Evolutionary conservation across 768 basidiomycete species (phyloP).

Genomic region (Dentipellis fragilis): DNA sequence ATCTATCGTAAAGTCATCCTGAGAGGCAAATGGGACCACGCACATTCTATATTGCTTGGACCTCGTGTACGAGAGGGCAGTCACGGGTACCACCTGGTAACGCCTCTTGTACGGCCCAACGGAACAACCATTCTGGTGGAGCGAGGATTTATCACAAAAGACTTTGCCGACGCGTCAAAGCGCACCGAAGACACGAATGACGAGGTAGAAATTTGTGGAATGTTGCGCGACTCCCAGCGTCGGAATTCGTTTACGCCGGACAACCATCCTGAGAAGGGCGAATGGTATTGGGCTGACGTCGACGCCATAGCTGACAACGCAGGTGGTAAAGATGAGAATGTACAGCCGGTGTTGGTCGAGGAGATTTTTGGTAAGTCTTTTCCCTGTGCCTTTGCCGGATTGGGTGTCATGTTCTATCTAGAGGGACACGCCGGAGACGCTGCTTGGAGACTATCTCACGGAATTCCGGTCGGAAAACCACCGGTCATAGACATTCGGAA

Average conservation of each 20-base stretch:
- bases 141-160: conserved; percentile 75
- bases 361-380: conserved; percentile 72
- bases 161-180: conserved; percentile 31
- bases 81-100: conserved; percentile 81
- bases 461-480: conserved; percentile 77
- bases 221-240: conserved; percentile 71
- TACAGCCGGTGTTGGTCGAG: conserved; percentile 87
- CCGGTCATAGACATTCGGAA: conserved; percentile 85
- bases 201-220: conserved; percentile 71
- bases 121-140: conserved; percentile 86
- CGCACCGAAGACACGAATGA: conserved; percentile 22
- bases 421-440: conserved; percentile 82
- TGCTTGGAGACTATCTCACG: conserved; percentile 44
- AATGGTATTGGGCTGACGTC: conserved; percentile 92
- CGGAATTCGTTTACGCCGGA: conserved; percentile 82
- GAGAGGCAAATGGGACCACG: conserved; percentile 70
- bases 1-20: conserved; percentile 77
- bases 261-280: conserved; percentile 66
- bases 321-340: conserved; percentile 59
- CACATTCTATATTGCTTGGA: conserved; percentile 68
- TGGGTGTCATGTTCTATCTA: conserved; percentile 23
- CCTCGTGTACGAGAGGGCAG: conserved; percentile 86
- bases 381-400: background rate
- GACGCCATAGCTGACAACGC: conserved; percentile 67
- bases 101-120: conserved; percentile 70